phyloP scores from a whole-genome alignment of 1,284 basidiomycete genomes.

The Sanguinoderma infundibulare region DNA sequence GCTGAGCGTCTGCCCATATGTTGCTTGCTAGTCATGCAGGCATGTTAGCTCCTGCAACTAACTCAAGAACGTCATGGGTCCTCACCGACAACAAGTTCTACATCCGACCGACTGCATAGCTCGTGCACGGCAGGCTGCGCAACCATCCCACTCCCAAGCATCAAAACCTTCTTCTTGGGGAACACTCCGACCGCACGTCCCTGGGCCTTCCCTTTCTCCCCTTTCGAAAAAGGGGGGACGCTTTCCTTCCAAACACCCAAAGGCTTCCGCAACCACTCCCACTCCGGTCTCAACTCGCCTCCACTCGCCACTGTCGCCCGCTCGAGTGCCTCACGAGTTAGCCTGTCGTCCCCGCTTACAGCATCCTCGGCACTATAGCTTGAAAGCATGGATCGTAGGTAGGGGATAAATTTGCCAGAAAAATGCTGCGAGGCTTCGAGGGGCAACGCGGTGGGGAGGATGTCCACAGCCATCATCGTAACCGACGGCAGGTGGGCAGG shows the following conservation, averaged over 20 bases:
- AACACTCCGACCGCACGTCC: background rate
- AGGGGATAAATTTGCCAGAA: slow-evolving; percentile 67
- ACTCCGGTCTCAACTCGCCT: slow-evolving; percentile 58
- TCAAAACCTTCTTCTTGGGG: slow-evolving; percentile 67
- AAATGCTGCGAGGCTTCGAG: slow-evolving; percentile 83
- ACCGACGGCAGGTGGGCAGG: slow-evolving; percentile 57
- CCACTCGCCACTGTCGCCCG: slow-evolving; percentile 72
- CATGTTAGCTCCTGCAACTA: slow-evolving; percentile 5
- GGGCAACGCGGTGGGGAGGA: slow-evolving; percentile 84
- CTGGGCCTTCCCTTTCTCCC: background rate
- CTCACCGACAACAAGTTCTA: slow-evolving; percentile 79
- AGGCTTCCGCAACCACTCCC: slow-evolving; percentile 62
- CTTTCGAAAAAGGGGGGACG: background rate
- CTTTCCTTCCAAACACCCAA: slow-evolving; percentile 49
- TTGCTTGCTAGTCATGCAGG: slow-evolving; percentile 69
- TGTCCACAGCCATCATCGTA: slow-evolving; percentile 87
- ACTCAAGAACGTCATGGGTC: slow-evolving; percentile 24
- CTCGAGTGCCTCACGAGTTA: slow-evolving; percentile 50
- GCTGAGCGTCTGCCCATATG: slow-evolving; percentile 61
- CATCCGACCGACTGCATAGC: slow-evolving; percentile 60
- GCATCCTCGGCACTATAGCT: slow-evolving; percentile 34
- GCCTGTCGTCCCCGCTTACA: slow-evolving; percentile 32
- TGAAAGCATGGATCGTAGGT: slow-evolving; percentile 63
- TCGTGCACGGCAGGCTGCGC: slow-evolving; percentile 84
- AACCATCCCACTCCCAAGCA: slow-evolving; percentile 93